Percentiles rank a stretch among this genome's conserved stretches.
phyloP scores from a whole-genome alignment of 139 green algal genomes.

The Chlorella sp. region DNA sequence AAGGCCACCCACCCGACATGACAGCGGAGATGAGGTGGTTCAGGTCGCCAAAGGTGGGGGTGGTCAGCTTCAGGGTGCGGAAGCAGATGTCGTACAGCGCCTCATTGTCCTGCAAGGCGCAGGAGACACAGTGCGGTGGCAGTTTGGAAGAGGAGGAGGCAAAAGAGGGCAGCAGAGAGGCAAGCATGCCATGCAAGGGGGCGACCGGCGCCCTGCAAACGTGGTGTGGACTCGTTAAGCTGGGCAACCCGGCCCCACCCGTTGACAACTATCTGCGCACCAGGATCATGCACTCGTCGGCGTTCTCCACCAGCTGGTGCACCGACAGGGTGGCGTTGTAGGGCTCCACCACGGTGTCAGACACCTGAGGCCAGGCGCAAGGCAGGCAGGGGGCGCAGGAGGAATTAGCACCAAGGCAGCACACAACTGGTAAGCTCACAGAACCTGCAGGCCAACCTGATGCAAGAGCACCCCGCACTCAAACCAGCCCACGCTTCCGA shows the following conservation, averaged over 20 bases:
- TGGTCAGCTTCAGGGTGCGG: conserved; percentile 99
- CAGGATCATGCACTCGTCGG: conserved; percentile 99
- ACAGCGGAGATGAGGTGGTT: conserved; percentile 99
- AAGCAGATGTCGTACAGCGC: conserved; percentile 99
- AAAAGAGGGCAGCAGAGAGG: no score
- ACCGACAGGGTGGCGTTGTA: conserved; percentile 99
- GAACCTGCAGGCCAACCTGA: background rate
- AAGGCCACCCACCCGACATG: conserved; percentile 81
- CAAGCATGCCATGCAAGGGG: no score
- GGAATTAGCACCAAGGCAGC: background rate
- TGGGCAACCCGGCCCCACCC: no score
- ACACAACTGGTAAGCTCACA: background rate
- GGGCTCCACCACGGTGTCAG: conserved; percentile 99
- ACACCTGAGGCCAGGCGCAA: conserved; percentile 64
- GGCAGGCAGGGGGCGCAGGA: background rate
- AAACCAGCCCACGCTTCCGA: background rate
- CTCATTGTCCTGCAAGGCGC: conserved; percentile 80
- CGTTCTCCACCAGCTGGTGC: conserved; percentile 99
- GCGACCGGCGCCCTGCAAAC: no score
- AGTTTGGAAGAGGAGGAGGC: no score
- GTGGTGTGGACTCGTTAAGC: no score
- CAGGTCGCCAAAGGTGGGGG: conserved; percentile 96
- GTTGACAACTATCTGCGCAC: no score
- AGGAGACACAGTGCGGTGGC: no score
- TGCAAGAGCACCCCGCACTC: background rate